Evolutionary conservation across 805 yeast species (phyloP), one percentile per base, ranked within the genome.

Genomic region (Saccharomycopsis sp.): DNA sequence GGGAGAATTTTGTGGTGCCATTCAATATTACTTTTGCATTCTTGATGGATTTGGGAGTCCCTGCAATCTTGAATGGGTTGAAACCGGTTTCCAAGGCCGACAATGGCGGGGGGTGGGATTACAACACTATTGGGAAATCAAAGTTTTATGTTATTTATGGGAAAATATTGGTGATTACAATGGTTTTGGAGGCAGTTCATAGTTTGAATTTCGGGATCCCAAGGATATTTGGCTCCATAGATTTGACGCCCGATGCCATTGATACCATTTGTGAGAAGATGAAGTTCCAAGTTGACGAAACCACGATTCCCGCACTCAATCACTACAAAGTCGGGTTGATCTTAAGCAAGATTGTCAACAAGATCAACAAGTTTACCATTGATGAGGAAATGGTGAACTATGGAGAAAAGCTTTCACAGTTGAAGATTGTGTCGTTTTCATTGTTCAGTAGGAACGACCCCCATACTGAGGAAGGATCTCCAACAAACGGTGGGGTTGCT

Each of bases 1-100:
- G 88, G 0, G 73, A 71, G 39, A 65, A 68, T 26, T 75, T 72
- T 51, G 72, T 82, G 5, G 59, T 75, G 30, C 77, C 79, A 1
- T 62, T 80, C 21, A 67, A 75, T 3, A 61, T 69, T 42, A 63
- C 80, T 1, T 64, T 69, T 10, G 60, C 77, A 1, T 64, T 76
- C 10, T 71, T 77, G 52, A 73, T 73, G 53, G 85, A 77, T 50
- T 69, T 75, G 56, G 68, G 68, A 47, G 57, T 79, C 6, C 38
- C n/a, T n/a, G n/a, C n/a, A n/a, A n/a, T n/a, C n/a, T n/a, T n/a
- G n/a, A n/a, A n/a, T n/a, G n/a, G n/a, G n/a, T n/a, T n/a, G n/a
- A n/a, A n/a, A n/a, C n/a, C n/a, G n/a, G n/a, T n/a, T n/a, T n/a
- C n/a, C n/a, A n/a, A n/a, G n/a, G n/a, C n/a, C n/a, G n/a, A n/a